Conservation (phyloP, 2,329 filamentous ascomycete species). For the Colletotrichum phormii region DNA sequence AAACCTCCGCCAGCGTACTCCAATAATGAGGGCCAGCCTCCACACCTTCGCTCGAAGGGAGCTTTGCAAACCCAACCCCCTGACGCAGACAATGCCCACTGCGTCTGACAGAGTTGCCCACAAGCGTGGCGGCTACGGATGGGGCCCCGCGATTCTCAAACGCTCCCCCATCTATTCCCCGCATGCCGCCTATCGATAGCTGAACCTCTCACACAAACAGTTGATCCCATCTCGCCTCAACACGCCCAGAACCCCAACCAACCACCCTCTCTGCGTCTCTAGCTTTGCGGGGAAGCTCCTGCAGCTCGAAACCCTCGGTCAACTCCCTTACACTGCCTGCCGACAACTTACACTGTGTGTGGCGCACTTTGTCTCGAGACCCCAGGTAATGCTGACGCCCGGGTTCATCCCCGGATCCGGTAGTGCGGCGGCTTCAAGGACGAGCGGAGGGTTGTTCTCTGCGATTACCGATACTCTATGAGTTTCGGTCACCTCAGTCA, state of each 20-base stretch:
- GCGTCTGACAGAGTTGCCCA: slow-evolving; percentile 18
- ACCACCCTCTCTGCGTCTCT: not conserved
- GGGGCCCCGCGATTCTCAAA: slow-evolving; percentile 35
- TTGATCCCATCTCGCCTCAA: slow-evolving; percentile 16
- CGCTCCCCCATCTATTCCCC: slow-evolving; percentile 24
- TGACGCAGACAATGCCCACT: slow-evolving; percentile 19
- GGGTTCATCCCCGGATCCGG: slow-evolving; percentile 18
- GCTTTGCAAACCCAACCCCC: slow-evolving; percentile 15
- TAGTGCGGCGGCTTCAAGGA: slow-evolving; percentile 28
- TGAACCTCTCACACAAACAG: slow-evolving; percentile 8
- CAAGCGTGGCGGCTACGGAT: slow-evolving; percentile 4
- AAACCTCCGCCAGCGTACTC: slow-evolving; percentile 5
- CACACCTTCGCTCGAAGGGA: slow-evolving; percentile 37
- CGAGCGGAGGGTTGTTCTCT: slow-evolving; percentile 25
- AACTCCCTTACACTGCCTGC: not conserved
- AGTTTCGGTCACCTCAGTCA: not conserved
- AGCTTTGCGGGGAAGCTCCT: slow-evolving; percentile 26
- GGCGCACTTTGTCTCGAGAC: not conserved
- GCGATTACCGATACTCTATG: not conserved
- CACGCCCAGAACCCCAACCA: slow-evolving; percentile 1
- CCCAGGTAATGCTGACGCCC: slow-evolving; percentile 8
- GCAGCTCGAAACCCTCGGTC: slow-evolving; percentile 15
- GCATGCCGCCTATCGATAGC: slow-evolving; percentile 24
- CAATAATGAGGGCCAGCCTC: slow-evolving; percentile 13
- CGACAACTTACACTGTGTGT: slow-evolving; percentile 4